phyloP scores from a whole-genome alignment of 2,329 filamentous ascomycete genomes.

The Intubia oerlemansii region DNA sequence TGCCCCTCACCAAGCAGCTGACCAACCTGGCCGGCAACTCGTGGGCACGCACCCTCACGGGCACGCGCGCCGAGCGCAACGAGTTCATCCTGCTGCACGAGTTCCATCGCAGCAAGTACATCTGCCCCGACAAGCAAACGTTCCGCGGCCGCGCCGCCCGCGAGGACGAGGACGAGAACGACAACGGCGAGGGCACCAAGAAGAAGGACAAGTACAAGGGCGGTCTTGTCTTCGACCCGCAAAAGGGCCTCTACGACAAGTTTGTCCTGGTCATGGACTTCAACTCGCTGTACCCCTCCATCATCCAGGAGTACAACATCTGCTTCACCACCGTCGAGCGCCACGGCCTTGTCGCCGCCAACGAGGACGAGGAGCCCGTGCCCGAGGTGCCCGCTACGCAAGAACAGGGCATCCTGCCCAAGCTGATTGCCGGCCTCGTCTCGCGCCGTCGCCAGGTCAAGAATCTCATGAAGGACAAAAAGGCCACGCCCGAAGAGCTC shows the following conservation, averaged over 20 bases:
- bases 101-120: conserved; percentile 92
- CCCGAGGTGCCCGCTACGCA: conserved; percentile 67
- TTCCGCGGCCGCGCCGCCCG: conserved; percentile 52
- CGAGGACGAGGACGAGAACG: conserved; percentile 51
- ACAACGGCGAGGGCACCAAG: conserved; percentile 31
- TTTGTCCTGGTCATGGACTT: conserved; percentile 99
- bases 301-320: conserved; percentile 98
- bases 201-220: conserved; percentile 99
- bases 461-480: conserved; percentile 87
- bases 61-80: conserved; percentile 90
- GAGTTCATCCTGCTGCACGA: conserved; percentile 98
- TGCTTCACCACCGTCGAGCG: conserved; percentile 96
- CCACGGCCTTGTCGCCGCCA: conserved; percentile 22
- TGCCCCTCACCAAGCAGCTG: conserved; percentile 82
- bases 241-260: conserved; percentile 94
- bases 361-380: conserved; percentile 55
- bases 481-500: conserved; percentile 64
- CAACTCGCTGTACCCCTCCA: conserved; percentile 94
- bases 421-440: conserved; percentile 80
- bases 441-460: conserved; percentile 81
- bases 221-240: conserved; percentile 92
- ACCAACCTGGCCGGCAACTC: conserved; percentile 96
- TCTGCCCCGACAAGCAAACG: conserved; percentile 84
- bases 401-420: conserved; percentile 68
- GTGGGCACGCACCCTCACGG: conserved; percentile 88